Conservation (phyloP, 2,329 filamentous ascomycete genomes). For the Claviceps paspali region DNA sequence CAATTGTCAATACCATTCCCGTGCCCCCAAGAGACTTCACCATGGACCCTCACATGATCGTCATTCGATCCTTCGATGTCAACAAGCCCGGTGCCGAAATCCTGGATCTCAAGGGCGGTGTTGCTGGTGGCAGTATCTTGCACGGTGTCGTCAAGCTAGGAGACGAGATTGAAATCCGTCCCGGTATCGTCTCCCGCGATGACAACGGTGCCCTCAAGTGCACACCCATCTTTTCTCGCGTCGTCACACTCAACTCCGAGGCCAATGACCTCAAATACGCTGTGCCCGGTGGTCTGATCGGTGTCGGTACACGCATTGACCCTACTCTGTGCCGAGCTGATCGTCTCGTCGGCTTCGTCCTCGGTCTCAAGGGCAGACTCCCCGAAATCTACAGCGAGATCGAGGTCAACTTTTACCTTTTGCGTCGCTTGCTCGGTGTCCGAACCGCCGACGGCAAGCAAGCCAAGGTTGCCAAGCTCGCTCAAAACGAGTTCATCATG, state of each 20-base stretch:
- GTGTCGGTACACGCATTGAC: slow-evolving; percentile 94
- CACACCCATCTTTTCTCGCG: slow-evolving; percentile 90
- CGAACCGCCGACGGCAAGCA: slow-evolving; percentile 98
- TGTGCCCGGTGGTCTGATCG: slow-evolving; percentile 91
- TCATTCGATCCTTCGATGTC: slow-evolving; percentile 98
- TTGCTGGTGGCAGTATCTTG: slow-evolving; percentile 91
- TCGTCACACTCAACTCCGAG: slow-evolving; percentile 91
- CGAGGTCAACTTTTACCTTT: slow-evolving; percentile 98
- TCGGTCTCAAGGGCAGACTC: slow-evolving; percentile 83
- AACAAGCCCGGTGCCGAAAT: slow-evolving; percentile 99
- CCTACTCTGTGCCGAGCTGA: slow-evolving; percentile 97
- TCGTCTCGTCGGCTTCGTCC: slow-evolving; percentile 94
- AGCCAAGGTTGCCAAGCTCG: slow-evolving; percentile 94
- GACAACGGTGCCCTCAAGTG: slow-evolving; percentile 88
- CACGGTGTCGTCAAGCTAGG: slow-evolving; percentile 94
- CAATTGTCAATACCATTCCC: slow-evolving; percentile 88
- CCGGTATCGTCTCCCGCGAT: slow-evolving; percentile 95
- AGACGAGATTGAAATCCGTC: slow-evolving; percentile 96
- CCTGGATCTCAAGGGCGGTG: slow-evolving; percentile 94
- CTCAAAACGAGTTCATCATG: slow-evolving; percentile 99
- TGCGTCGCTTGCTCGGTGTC: slow-evolving; percentile 86
- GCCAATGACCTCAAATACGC: slow-evolving; percentile 98
- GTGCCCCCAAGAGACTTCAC: slow-evolving; percentile 84
- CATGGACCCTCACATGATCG: slow-evolving; percentile 91
- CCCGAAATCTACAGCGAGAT: slow-evolving; percentile 97